Base-by-base conservation (phyloP, 2,329 filamentous ascomycete species). In the Phymatotrichopsis omnivora region DNA sequence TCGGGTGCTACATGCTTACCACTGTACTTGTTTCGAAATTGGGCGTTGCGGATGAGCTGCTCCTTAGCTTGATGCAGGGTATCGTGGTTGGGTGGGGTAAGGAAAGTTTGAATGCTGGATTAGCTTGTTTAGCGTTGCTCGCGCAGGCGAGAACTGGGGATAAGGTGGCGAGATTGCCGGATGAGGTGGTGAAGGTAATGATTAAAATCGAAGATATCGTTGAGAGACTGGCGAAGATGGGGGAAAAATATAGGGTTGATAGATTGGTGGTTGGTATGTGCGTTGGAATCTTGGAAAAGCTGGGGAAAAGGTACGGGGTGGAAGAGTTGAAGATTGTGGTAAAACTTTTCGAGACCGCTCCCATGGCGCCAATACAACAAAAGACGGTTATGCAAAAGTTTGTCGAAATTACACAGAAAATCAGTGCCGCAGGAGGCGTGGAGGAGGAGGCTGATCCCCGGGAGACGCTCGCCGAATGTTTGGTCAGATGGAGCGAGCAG, bases 11-110 rank as follows among this genome's bases (percentile, higher is more conserved):
- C 63, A 94, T 95, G 82, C 78, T 94, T 16, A 74, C 87, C 45
- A 77, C 85, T 5, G 78, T 96, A 37, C 73, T 96, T 51, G 86
- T 85, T 5, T 79, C 84, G 37, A 94, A 94, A 64, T 79, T 82
- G 1, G 73, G 75, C 36, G 71, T 96, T 11, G 76, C 82, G 35
- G 86, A 96, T 57, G 74, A 75, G 45, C 75, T 87, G 2, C 69
- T 96, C n/a, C 78, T 83, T 42, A 79, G 80, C 1, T 73, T 98
- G 59, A 93, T 96, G 85, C 84, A 93, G 58, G 85, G 87, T 52
- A 75, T 94, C 25, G 80, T 82, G 7, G 67, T 73, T 22, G 84
- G 82, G 7, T 93, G 85, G 78, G 81, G 77, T 2, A 65, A 70
- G 32, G 80, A 86, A 49, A 93, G 83, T 1, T 64, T 80, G 2